These are phyloP conservation scores for Lojkania enalia DNA, from an alignment of 2,329 filamentous ascomycete species.

Conservation along the genomic window DNA sequence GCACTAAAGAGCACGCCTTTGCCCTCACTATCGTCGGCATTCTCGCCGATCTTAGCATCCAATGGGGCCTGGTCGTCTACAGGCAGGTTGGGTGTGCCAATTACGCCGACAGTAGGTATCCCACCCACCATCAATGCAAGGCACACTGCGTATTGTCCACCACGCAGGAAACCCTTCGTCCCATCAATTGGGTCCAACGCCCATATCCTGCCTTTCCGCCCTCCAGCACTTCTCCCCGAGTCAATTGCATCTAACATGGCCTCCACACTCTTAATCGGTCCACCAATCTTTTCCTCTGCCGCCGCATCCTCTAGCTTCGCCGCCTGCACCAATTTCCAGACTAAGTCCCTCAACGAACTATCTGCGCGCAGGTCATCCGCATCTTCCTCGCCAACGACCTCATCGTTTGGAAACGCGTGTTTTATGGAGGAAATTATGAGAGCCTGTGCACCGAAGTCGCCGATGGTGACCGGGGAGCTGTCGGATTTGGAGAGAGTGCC, in stretches of 20 bases:
- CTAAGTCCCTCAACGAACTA: conserved; percentile 67
- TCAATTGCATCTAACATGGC: conserved; percentile 64
- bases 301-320: conserved; percentile 68
- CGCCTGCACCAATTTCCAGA: conserved; percentile 81
- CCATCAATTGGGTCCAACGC: conserved; percentile 97
- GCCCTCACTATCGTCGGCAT: conserved; percentile 72
- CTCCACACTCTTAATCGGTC: conserved; percentile 67
- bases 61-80: conserved; percentile 76
- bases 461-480: conserved; percentile 94
- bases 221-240: conserved; percentile 68
- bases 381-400: conserved; percentile 95
- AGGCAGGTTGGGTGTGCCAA: conserved; percentile 94
- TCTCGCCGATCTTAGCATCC: conserved; percentile 70
- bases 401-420: conserved; percentile 86
- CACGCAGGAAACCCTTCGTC: conserved; percentile 94
- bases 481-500: conserved; percentile 94
- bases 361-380: conserved; percentile 77
- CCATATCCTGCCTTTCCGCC: conserved; percentile 81
- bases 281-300: conserved; percentile 70
- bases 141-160: conserved; percentile 96
- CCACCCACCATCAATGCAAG: conserved; percentile 90
- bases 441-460: conserved; percentile 96
- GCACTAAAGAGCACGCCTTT: conserved; percentile 89
- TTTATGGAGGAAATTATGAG: conserved; percentile 90
- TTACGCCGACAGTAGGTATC: conserved; percentile 88